Percentiles rank a stretch among this genome's conserved stretches.
These are phyloP conservation scores for Kwoniella heveanensis DNA, from an alignment of 768 basidiomycete species.

Conservation along the genomic window DNA sequence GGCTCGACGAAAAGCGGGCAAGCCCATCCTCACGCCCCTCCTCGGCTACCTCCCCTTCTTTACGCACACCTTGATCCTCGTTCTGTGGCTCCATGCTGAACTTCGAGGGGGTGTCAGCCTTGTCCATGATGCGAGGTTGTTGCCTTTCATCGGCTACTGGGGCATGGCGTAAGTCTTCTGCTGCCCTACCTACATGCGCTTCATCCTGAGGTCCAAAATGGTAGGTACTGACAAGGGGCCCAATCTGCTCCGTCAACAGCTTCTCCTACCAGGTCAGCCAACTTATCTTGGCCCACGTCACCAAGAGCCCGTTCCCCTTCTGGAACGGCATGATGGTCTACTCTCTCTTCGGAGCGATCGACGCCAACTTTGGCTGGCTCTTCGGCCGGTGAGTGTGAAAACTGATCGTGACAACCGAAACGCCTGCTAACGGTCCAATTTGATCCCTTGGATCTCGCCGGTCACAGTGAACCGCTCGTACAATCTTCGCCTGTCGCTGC, in stretches of 20 bases:
- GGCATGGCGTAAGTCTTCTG: constrained; percentile 62
- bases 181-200: too few relatives aligned
- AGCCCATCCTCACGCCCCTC: constrained; percentile 62
- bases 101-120: constrained; percentile 66
- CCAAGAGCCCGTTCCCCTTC: constrained; percentile 76
- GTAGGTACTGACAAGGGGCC: too few relatives aligned
- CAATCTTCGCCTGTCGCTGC: constrained; percentile 69
- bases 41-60: constrained; percentile 78
- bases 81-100: constrained; percentile 79
- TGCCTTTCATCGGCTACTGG: constrained; percentile 90
- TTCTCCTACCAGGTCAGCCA: constrained; percentile 72
- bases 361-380: constrained; percentile 75
- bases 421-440: too few relatives aligned
- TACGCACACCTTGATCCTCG: constrained; percentile 68
- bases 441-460: too few relatives aligned
- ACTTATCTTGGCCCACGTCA: constrained; percentile 92
- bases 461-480: constrained; percentile 67
- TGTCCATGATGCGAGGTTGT: constrained; percentile 72
- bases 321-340: constrained; percentile 88
- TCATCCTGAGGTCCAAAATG: too few relatives aligned
- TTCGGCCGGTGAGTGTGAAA: constrained; percentile 65
- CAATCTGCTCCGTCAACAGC: too few relatives aligned
- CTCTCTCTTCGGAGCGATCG: constrained; percentile 73
- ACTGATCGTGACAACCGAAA: background rate
- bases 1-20: constrained; percentile 60